Percentiles rank a stretch among this genome's conserved stretches.
Conservation (phyloP, 2,329 filamentous ascomycete genomes). For the Myriangium duriaei region DNA sequence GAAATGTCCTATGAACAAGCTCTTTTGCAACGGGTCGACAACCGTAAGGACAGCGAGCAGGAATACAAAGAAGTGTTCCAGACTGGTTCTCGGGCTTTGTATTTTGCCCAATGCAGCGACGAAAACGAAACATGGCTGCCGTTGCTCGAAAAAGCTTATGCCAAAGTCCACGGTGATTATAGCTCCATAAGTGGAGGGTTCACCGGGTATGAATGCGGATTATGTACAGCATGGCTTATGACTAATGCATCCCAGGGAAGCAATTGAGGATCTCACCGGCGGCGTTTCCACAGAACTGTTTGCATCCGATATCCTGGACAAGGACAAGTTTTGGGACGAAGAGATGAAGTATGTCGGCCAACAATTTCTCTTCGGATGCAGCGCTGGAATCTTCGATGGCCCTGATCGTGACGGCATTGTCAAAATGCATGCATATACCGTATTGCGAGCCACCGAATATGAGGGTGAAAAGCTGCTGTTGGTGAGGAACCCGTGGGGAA, state of each 20-base stretch:
- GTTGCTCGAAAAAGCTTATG: slow-evolving; percentile 69
- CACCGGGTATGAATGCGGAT: slow-evolving; percentile 39
- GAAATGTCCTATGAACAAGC: slow-evolving; percentile 54
- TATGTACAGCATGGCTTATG: no score
- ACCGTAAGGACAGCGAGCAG: slow-evolving; percentile 58
- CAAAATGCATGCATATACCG: slow-evolving; percentile 43
- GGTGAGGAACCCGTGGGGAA: slow-evolving; percentile 68
- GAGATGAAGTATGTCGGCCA: slow-evolving; percentile 54
- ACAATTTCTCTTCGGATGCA: slow-evolving; percentile 30
- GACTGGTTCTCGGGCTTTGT: slow-evolving; percentile 62
- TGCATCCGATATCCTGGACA: slow-evolving; percentile 55
- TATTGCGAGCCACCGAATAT: slow-evolving; percentile 48
- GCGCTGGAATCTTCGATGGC: slow-evolving; percentile 26
- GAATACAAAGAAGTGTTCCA: slow-evolving; percentile 61
- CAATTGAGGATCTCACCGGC: slow-evolving; percentile 45
- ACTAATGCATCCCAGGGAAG: no score
- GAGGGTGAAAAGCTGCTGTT: slow-evolving; percentile 52
- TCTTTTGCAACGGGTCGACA: slow-evolving; percentile 57
- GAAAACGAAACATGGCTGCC: slow-evolving; percentile 76
- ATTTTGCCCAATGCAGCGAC: slow-evolving; percentile 60
- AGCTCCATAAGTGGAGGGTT: slow-evolving; percentile 62
- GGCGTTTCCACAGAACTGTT: slow-evolving; percentile 36
- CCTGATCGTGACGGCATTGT: slow-evolving; percentile 30
- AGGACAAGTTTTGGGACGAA: slow-evolving; percentile 71
- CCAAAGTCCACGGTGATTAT: slow-evolving; percentile 74